Evolutionary conservation across 1,284 basidiomycete species (phyloP), one percentile per base, ranked within the genome.

Genomic region (Amylostereum chailletii): DNA sequence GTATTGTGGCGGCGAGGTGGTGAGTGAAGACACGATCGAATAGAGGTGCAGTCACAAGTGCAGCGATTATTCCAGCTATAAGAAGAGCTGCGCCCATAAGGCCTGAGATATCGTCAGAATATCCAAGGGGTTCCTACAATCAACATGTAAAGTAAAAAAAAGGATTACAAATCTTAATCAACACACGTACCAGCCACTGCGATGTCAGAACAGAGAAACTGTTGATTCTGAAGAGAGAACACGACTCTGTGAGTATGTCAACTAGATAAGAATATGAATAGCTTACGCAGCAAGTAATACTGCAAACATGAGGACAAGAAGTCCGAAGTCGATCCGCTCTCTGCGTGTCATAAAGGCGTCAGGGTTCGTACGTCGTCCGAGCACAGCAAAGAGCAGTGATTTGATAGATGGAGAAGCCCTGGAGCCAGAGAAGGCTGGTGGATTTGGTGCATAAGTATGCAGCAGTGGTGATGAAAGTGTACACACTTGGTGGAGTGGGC

Each of bases 21-120:
- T 79, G 73, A 1, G 86, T 88, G 51, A 90, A 76, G 5, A 88
- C 77, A 27, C 87, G 77, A 59, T 91, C 88, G 57, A 89, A 83
- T 2, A 90, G 64, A 0, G 88, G 89, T 0, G 87, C 76, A 0
- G 80, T 78, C 44, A 81, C 57, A 34, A 80, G 66, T 0, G 87
- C 82, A 10, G 77, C 74, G 3, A 84, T 65, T 52, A 91, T 76
- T 6, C 88, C 88, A 1, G 81, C 71, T 31, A 89, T 64, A 5
- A 89, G 71, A 30, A 89, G 64, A 29, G 71, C 72, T 8, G 84
- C 84, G 33, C 86, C 82, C 67, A 90, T 70, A 34, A 88, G 68
- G 5, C 87, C 87, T 30, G 81, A 72, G 10, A 66, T 71, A 48
- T 77, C 71, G 30, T 75, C 69, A 0, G 79, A 78, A 62, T 90